These are phyloP conservation scores for Rhizopus stolonifer DNA, from an alignment of 371 early-diverging fungal genomes.

Conservation along the genomic window DNA sequence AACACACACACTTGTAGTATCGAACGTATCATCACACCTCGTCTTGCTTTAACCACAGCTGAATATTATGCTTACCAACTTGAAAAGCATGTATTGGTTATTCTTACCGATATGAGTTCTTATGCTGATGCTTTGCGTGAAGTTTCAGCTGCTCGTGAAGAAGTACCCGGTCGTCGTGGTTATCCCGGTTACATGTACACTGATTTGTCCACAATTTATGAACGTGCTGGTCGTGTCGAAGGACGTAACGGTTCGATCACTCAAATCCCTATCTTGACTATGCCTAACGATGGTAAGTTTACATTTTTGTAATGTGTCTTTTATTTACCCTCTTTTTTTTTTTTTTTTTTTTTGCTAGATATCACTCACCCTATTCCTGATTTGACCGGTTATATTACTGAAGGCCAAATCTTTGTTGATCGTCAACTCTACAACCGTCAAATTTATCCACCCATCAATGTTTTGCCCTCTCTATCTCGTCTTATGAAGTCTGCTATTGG, in stretches of 20 bases:
- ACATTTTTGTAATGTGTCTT: too few species aligned
- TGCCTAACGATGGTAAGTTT: conserved; percentile 99
- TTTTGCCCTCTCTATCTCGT: conserved; percentile 98
- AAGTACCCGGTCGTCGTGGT: conserved; percentile 99
- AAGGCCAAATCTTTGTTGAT: conserved; percentile 99
- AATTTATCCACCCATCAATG: conserved; percentile 99
- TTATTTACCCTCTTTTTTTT: not conserved
- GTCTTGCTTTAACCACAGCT: conserved; percentile 99
- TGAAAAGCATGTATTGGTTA: conserved; percentile 99
- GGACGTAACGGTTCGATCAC: conserved; percentile 99
- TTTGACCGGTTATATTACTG: conserved; percentile 99
- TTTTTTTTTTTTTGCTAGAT: conserved; percentile 55
- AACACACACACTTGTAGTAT: too few species aligned
- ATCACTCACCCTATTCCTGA: conserved; percentile 99
- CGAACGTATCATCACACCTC: conserved; percentile 99
- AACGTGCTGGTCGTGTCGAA: conserved; percentile 99
- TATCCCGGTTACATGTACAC: conserved; percentile 99
- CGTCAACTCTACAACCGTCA: conserved; percentile 99
- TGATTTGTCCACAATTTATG: conserved; percentile 99
- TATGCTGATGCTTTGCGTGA: conserved; percentile 99
- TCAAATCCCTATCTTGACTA: conserved; percentile 99
- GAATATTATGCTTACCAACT: conserved; percentile 99
- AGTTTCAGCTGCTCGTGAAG: conserved; percentile 99
- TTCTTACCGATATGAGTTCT: conserved; percentile 99
- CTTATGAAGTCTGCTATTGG: conserved; percentile 99